These are phyloP conservation scores for Russula lepida DNA, from an alignment of 768 basidiomycete species.

Conservation along the genomic window DNA sequence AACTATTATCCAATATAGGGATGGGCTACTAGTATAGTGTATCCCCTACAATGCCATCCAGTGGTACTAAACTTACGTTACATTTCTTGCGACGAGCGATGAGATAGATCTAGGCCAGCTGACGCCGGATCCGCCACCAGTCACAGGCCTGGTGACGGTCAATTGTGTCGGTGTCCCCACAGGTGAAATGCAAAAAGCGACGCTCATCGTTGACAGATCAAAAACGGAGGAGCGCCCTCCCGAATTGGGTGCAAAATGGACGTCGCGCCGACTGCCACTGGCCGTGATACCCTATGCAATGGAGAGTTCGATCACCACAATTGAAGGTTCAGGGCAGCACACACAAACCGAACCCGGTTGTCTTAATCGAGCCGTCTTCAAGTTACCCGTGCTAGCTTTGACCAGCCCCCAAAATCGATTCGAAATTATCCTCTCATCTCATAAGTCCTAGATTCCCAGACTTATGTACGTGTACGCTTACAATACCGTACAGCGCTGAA, in stretches of 20 bases:
- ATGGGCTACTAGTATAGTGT: neutral
- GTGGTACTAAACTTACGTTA: neutral
- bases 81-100: too few species aligned
- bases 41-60: neutral
- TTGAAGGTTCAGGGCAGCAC: too few species aligned
- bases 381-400: too few species aligned
- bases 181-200: neutral
- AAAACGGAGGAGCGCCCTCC: neutral
- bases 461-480: too few species aligned
- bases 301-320: too few species aligned
- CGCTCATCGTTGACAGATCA: neutral
- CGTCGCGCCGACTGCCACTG: neutral
- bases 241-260: neutral
- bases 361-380: neutral
- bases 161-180: neutral
- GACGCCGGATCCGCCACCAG: neutral
- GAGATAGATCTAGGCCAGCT: neutral
- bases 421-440: neutral
- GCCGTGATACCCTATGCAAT: too few species aligned
- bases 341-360: neutral
- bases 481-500: neutral
- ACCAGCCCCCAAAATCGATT: too few species aligned
- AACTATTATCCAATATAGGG: too few species aligned
- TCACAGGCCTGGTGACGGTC: neutral
- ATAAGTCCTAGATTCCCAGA: neutral